Conservation (phyloP, 2,329 filamentous ascomycete genomes). For the Fusarium caatingaense region DNA sequence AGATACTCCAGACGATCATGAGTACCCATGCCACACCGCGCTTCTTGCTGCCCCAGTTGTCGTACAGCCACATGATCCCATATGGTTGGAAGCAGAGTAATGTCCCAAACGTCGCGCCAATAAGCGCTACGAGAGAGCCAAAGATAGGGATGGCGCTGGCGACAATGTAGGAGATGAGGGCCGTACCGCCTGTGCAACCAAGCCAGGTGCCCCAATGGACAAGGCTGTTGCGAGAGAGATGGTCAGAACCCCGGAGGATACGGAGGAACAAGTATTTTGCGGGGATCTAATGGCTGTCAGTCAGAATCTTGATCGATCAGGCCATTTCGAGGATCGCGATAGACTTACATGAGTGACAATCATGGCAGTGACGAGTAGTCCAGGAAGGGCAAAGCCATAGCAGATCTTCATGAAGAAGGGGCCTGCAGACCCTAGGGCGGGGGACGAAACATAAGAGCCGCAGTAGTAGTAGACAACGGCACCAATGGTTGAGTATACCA, state of each 20-base stretch:
- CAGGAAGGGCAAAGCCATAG: conserved; percentile 55
- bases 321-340: not conserved
- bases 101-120: conserved; percentile 34
- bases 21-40: conserved; percentile 7
- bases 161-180: conserved; percentile 31
- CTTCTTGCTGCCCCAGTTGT: conserved; percentile 18
- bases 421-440: conserved; percentile 60
- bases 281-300: conserved; percentile 20
- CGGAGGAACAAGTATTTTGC: conserved; percentile 49
- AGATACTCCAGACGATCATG: conserved; percentile 17
- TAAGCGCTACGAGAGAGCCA: conserved; percentile 29
- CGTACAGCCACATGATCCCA: conserved; percentile 36
- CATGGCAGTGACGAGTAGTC: conserved; percentile 46
- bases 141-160: conserved; percentile 35
- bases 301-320: not conserved
- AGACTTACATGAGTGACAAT: conserved; percentile 47
- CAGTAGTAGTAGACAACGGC: conserved; percentile 59
- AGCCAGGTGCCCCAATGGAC: conserved; percentile 49
- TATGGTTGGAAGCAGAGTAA: conserved; percentile 38
- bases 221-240: conserved; percentile 44
- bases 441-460: conserved; percentile 59
- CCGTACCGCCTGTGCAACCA: conserved; percentile 22
- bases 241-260: conserved; percentile 45
- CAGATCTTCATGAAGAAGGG: conserved; percentile 55
- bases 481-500: conserved; percentile 50